Conservation (phyloP, 164 flowering plant genomes). For the Dillenia suffruticosa region DNA sequence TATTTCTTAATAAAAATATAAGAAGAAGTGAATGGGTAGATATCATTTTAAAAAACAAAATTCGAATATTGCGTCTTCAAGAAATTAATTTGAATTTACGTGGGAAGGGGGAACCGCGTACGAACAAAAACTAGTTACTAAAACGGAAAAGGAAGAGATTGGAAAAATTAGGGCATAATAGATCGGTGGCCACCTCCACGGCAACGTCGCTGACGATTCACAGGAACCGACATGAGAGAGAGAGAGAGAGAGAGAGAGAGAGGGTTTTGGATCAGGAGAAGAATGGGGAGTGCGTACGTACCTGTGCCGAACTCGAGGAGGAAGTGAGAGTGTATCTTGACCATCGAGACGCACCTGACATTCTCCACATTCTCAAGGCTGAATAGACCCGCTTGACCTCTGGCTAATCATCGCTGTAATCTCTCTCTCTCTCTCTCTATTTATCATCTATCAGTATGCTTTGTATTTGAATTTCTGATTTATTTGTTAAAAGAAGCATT, state of each 20-base stretch:
- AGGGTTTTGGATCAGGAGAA: conserved; percentile 6
- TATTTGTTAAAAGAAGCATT: not conserved
- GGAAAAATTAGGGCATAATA: too few relatives aligned
- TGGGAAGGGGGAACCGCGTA: too few relatives aligned
- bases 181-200: too few relatives aligned
- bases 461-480: not conserved
- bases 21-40: too few relatives aligned
- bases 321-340: conserved; percentile 89
- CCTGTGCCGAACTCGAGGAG: conserved; percentile 93
- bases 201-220: too few relatives aligned
- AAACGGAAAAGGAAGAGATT: too few relatives aligned
- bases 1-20: too few relatives aligned
- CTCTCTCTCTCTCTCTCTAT: conserved; percentile 4
- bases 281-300: conserved; percentile 84
- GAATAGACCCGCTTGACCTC: conserved; percentile 98
- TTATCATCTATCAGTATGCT: not conserved
- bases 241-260: conserved; percentile 1
- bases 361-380: conserved; percentile 95
- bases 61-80: too few relatives aligned
- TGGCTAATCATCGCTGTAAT: conserved; percentile 92
- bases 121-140: not conserved
- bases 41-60: too few relatives aligned
- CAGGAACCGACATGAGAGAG: not conserved
- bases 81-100: too few relatives aligned
- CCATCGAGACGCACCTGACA: conserved; percentile 88